Evolutionary conservation across 192 early-diverging fungal genomes (phyloP).

Genomic region (Spizellomyces sp.): DNA sequence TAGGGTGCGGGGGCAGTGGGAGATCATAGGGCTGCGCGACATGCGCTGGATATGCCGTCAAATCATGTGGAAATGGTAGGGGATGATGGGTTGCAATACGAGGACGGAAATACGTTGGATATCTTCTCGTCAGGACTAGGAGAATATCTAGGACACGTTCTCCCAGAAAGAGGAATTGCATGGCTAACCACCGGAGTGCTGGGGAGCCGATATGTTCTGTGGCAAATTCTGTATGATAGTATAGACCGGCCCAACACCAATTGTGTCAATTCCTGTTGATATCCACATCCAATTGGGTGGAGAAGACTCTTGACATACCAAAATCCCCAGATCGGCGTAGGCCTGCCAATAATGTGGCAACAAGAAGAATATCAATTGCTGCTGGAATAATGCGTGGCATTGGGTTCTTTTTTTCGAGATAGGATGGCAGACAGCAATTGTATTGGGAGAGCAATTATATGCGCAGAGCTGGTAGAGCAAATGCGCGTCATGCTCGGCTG

Average conservation of each 20-base stretch:
- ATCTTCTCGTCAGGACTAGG: conserved; percentile 19
- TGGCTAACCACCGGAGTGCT: conserved; percentile 15
- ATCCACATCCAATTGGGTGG: neutral
- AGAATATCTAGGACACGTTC: conserved; percentile 27
- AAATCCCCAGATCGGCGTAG: conserved; percentile 27
- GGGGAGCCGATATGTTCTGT: conserved; percentile 10
- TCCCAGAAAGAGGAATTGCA: conserved; percentile 27
- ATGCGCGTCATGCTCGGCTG: too few species aligned
- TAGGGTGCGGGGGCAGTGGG: too few species aligned
- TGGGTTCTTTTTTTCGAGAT: too few species aligned
- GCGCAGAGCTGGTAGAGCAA: too few species aligned
- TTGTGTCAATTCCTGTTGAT: neutral
- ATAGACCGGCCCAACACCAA: neutral
- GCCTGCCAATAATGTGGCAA: conserved; percentile 25
- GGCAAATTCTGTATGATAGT: conserved; percentile 8
- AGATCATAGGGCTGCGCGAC: neutral
- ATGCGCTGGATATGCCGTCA: neutral
- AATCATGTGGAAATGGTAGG: neutral
- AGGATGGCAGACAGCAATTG: too few species aligned
- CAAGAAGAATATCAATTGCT: conserved; percentile 14
- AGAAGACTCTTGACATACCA: neutral
- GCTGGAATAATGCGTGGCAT: conserved; percentile 25
- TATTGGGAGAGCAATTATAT: too few species aligned
- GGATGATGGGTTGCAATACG: neutral
- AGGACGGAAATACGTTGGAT: conserved; percentile 16